Evolutionary conservation across 768 basidiomycete species (phyloP), one percentile per base, ranked within the genome.

Genomic region (Lactarius hatsudake): DNA sequence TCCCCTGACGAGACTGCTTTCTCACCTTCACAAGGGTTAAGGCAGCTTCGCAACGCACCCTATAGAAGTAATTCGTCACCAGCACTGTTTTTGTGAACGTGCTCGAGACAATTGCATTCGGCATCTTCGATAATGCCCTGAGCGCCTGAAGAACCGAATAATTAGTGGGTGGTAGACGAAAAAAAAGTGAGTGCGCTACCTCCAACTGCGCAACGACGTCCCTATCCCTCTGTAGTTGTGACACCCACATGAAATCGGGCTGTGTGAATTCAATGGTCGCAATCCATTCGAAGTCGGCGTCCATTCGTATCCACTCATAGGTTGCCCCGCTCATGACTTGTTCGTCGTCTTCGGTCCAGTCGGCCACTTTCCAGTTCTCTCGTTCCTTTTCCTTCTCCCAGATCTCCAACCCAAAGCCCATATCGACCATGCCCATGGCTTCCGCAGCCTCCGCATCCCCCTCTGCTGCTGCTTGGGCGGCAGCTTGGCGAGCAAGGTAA

Each of bases 231-330:
- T 96, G 94, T 60, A 99, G 80, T 75, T 98, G 97, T 48, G 90
- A 93, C 26, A 96, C 91, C 95, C 96, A 99, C 93, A 96, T 96
- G 74, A 95, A 98, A 79, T 96, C 95, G 53, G 93, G 94, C 79
- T 98, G 94, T 60, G 96, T 91, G 70, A 96, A 98, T 69, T 87
- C 87, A 68, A 98, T 85, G 45, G 84, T 84, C n/a, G 93, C 91
- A 63, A 98, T 91, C 97, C 97, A 99, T 79, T 99, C 97, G 76
- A 97, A 96, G 75, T 99, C 97, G 18, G 97, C 95, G 74, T 99
- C 97, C 84, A 98, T 93, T 69, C 97, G 83, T 66, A 99, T 98
- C 96, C 96, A 99, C 78, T 99, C 97, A 77, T 98, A 99, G 3
- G 94, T 96, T 69, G 96, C 96, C 20, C 93, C 93, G 45, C 90